Evolutionary conservation across 352 stramenopile species (phyloP), one percentile per base, ranked within the genome.

Genomic region (Pythium aphanidermatum): DNA sequence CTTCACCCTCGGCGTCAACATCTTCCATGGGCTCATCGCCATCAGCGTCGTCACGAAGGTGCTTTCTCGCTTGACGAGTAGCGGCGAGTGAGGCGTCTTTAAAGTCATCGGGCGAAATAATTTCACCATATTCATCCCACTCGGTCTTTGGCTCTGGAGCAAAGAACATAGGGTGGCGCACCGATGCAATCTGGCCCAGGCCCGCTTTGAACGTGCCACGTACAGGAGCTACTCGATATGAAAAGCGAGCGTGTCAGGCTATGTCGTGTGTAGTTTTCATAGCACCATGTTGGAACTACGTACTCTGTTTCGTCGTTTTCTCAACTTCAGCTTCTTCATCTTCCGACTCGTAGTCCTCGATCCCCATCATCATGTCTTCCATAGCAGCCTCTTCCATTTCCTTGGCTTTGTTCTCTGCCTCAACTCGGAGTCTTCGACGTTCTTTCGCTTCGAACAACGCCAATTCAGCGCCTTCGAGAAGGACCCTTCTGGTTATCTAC

Each of bases 291-390:
- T n/a, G n/a, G n/a, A 26, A 2, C 25, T 35, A 51, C 56, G 24
- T 39, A 86, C 69, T 65, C 67, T 87, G 71, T 70, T 87, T 80
- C 31, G 65, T 59, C 19, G 31, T 27, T 14, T 39, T 11, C 39
- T 55, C 54, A 14, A 48, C 41, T 3, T 65, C 57, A 46, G 70
- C 60, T 21, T 39, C 45, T 17, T 90, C 75, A 55, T 93, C 83
- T 46, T 95, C 83, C 8, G 74, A 89, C 51, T 95, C 83, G 42
- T 90, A 95, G 61, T 95, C 83, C 62, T 88, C 83, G 28, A 95
- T 92, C 21, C 76, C 79, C 75, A 93, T 87, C 81, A 95, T 92
- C 79, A 95, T 93, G 51, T 95, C 83, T 53, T 95, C 81, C 81
- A 95, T 93, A 27, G 81, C 83, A 39, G 83, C 83, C 43, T 93